Evolutionary conservation across 129 eudicot genomes (phyloP).

Genomic region (Daucus carota): DNA sequence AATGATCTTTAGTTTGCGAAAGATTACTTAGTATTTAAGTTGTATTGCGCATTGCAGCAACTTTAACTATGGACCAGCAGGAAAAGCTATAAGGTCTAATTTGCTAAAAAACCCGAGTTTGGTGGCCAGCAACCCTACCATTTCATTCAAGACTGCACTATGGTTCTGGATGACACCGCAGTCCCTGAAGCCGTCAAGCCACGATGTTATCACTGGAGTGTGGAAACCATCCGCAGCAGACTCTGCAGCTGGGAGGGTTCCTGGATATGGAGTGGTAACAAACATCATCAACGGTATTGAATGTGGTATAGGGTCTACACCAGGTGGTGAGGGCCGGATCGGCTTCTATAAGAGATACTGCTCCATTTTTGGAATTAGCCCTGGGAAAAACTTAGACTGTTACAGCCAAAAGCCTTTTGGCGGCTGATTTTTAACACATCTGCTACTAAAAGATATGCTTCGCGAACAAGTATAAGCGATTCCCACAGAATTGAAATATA

Average conservation of each 20-base stretch:
- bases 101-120: slow-evolving; percentile 7
- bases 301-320: slow-evolving; percentile 4
- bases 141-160: slow-evolving; percentile 18
- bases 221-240: slow-evolving; percentile 9
- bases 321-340: slow-evolving; percentile 3
- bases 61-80: slow-evolving; percentile 19
- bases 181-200: slow-evolving; percentile 11
- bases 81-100: slow-evolving; percentile 3
- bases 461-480: no score
- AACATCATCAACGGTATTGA: slow-evolving; percentile 15
- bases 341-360: slow-evolving; percentile 15
- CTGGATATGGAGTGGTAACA: slow-evolving; percentile 8
- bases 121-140: neutral
- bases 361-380: neutral
- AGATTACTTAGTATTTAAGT: no score
- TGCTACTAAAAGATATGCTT: neutral
- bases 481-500: no score
- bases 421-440: neutral
- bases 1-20: no score
- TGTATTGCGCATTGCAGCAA: slow-evolving; percentile 9
- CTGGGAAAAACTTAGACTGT: slow-evolving; percentile 15
- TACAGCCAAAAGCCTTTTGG: slow-evolving; percentile 12
- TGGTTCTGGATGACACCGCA: slow-evolving; percentile 24
- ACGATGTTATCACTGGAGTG: neutral
- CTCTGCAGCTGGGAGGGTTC: slow-evolving; percentile 3